phyloP scores from a whole-genome alignment of 768 basidiomycete genomes.

The Boletus rex-veris region DNA sequence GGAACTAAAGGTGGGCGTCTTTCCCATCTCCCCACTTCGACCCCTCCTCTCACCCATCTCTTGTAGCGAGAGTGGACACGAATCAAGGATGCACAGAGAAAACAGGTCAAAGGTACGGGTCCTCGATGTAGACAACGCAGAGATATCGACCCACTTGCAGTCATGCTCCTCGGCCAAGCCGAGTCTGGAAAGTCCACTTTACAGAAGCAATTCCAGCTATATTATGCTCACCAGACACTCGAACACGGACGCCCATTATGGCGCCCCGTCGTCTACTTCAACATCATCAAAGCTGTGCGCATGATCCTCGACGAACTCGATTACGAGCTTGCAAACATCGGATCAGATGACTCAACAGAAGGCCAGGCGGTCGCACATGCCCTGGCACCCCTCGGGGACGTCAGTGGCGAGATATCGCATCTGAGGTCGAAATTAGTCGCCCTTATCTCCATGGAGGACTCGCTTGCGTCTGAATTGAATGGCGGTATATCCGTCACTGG shows the following conservation, averaged over 20 bases:
- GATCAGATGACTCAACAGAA: slow-evolving; percentile 26
- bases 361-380: slow-evolving; percentile 31
- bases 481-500: slow-evolving; percentile 60
- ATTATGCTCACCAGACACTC: slow-evolving; percentile 67
- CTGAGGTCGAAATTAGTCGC: slow-evolving; percentile 59
- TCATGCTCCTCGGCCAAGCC: slow-evolving; percentile 76
- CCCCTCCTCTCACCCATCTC: slow-evolving; percentile 5
- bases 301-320: slow-evolving; percentile 73
- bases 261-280: slow-evolving; percentile 80
- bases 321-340: slow-evolving; percentile 43
- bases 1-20: slow-evolving; percentile 45
- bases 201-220: slow-evolving; percentile 81
- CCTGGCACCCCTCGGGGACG: slow-evolving; percentile 31
- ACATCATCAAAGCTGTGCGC: slow-evolving; percentile 75
- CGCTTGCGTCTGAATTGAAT: slow-evolving; percentile 64
- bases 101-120: slow-evolving; percentile 51
- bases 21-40: neutral
- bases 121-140: neutral
- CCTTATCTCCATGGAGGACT: slow-evolving; percentile 62
- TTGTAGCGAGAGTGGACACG: slow-evolving; percentile 47
- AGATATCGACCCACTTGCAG: slow-evolving; percentile 30
- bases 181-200: slow-evolving; percentile 83
- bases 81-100: slow-evolving; percentile 43
- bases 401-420: slow-evolving; percentile 45
- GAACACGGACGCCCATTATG: slow-evolving; percentile 71